Evolutionary conservation across 164 flowering plant genomes (phyloP).

Genomic region (Liriodendron chinense): DNA sequence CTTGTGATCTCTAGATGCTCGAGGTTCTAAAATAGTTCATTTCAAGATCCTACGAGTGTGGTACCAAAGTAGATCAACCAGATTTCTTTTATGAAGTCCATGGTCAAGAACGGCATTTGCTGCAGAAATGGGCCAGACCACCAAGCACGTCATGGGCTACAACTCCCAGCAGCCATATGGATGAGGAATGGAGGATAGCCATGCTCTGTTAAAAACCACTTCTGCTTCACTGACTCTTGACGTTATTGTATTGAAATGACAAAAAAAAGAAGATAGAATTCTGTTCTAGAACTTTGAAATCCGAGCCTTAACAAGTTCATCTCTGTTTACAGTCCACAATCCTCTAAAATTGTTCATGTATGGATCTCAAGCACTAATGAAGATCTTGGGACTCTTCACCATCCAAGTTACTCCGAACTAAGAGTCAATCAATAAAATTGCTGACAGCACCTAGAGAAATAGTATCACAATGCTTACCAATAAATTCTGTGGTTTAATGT

Average conservation of each 20-base stretch:
- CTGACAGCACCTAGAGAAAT: neutral
- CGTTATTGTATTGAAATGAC: too few species aligned
- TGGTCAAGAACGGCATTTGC: neutral
- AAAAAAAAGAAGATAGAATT: too few species aligned
- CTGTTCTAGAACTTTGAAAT: neutral
- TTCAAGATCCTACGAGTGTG: neutral
- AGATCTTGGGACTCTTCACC: neutral
- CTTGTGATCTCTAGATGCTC: neutral
- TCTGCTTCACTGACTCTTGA: too few species aligned
- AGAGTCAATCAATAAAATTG: neutral
- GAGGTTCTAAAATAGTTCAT: neutral
- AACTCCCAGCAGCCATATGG: too few species aligned
- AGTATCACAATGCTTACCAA: constrained; percentile 51
- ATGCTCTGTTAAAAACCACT: too few species aligned
- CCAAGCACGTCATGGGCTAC: too few species aligned
- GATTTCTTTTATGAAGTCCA: neutral
- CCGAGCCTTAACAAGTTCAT: neutral
- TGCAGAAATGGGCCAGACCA: neutral
- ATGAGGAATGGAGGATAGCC: too few species aligned
- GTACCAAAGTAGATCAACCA: neutral
- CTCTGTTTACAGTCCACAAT: neutral
- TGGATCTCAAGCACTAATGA: neutral
- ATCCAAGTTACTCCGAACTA: neutral
- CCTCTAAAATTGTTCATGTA: neutral
- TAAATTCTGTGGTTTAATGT: constrained; percentile 95